Conservation (phyloP, 768 basidiomycete genomes). For the Amanita inopinata region DNA sequence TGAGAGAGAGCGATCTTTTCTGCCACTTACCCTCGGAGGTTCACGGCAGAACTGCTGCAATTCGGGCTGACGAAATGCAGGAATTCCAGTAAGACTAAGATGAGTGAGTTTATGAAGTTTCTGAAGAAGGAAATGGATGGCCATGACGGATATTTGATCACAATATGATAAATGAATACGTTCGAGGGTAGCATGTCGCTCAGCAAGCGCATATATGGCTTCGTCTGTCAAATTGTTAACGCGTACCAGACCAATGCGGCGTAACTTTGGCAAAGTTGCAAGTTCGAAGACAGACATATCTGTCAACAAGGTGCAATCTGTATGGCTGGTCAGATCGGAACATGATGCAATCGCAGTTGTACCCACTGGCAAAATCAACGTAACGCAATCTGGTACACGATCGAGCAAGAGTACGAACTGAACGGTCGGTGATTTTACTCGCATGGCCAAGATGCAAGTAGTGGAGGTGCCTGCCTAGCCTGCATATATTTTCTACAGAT, state of each 20-base stretch:
- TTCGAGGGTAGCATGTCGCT: slow-evolving; percentile 80
- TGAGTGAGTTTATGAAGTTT: slow-evolving; percentile 89
- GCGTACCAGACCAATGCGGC: slow-evolving; percentile 90
- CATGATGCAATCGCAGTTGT: slow-evolving; percentile 5
- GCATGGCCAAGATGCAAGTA: slow-evolving; percentile 95
- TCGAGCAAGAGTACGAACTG: slow-evolving; percentile 74
- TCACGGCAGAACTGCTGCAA: slow-evolving; percentile 85
- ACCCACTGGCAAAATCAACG: slow-evolving; percentile 92
- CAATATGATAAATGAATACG: slow-evolving; percentile 97
- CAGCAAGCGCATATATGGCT: slow-evolving; percentile 80
- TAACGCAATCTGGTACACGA: slow-evolving; percentile 87
- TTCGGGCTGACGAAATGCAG: slow-evolving; percentile 77
- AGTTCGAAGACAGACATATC: slow-evolving; percentile 94
- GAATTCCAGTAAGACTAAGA: slow-evolving; percentile 94
- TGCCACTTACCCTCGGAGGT: slow-evolving; percentile 64
- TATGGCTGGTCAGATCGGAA: slow-evolving; percentile 11
- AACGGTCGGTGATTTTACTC: slow-evolving; percentile 79
- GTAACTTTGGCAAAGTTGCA: slow-evolving; percentile 77
- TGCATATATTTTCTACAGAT: slow-evolving; percentile 75
- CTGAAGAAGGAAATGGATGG: slow-evolving; percentile 83
- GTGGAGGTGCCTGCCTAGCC: slow-evolving; percentile 86
- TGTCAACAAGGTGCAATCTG: slow-evolving; percentile 80
- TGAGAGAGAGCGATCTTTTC: not conserved
- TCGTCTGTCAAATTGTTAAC: slow-evolving; percentile 91
- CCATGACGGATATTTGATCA: slow-evolving; percentile 87